Conservation (phyloP, 768 basidiomycete species). For the Serendipita indica region DNA sequence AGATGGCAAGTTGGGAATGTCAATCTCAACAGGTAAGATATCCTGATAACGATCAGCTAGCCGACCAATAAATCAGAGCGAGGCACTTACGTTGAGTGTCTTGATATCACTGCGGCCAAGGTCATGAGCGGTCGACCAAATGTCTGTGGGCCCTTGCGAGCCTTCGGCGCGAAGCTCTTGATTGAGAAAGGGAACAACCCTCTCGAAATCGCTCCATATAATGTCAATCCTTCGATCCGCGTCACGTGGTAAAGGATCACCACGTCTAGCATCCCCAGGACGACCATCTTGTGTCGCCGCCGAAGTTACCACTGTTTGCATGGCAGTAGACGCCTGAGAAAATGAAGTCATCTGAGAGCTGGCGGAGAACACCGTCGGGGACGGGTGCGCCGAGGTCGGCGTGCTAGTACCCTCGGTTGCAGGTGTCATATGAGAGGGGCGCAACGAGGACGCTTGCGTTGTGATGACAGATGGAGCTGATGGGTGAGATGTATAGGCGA, state of each 20-base stretch:
- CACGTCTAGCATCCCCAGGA: background rate
- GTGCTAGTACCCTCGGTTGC: slow-evolving; percentile 17
- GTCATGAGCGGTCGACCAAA: background rate
- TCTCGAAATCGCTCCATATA: slow-evolving; percentile 78
- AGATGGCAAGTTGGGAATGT: slow-evolving; percentile 52
- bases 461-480: slow-evolving; percentile 18
- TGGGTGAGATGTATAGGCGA: slow-evolving; percentile 23
- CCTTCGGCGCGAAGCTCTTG: background rate
- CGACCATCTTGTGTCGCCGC: slow-evolving; percentile 20
- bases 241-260: slow-evolving; percentile 44
- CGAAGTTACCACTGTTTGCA: slow-evolving; percentile 17
- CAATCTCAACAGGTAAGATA: slow-evolving; percentile 60
- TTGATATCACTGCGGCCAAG: background rate
- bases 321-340: slow-evolving; percentile 12
- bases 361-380: slow-evolving; percentile 24
- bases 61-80: background rate
- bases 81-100: background rate
- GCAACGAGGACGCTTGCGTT: slow-evolving; percentile 20
- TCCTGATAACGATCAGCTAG: slow-evolving; percentile 31
- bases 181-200: slow-evolving; percentile 52
- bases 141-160: background rate
- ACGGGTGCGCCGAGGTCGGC: slow-evolving; percentile 23
- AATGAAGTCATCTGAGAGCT: slow-evolving; percentile 14
- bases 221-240: slow-evolving; percentile 76
- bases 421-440: background rate